Conservation (phyloP, 2,329 filamentous ascomycete genomes). For the Aotearoamyces nothofagi region DNA sequence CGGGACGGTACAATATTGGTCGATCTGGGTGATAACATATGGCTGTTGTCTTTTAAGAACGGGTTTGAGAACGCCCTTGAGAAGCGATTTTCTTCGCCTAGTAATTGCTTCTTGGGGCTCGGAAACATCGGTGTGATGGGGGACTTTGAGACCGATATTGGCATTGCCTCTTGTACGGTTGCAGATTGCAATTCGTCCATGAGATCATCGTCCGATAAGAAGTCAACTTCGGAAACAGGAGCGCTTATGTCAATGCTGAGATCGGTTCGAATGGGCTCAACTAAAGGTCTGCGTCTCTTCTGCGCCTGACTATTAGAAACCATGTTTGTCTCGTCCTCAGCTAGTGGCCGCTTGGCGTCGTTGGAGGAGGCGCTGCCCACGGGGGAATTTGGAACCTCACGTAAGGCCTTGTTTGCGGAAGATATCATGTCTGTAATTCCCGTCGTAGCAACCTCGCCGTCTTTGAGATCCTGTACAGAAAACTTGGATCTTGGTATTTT, state of each 20-base stretch:
- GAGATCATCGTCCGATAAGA: conserved; percentile 61
- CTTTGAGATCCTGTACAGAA: conserved; percentile 11
- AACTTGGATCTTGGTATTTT: conserved; percentile 16
- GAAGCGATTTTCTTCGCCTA: conserved; percentile 12
- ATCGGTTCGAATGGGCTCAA: conserved; percentile 41
- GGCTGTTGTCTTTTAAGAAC: conserved; percentile 17
- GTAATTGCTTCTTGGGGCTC: conserved; percentile 13
- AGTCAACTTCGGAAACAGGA: conserved; percentile 27
- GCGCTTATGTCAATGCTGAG: conserved; percentile 20
- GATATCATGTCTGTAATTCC: neutral
- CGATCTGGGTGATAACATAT: conserved; percentile 23
- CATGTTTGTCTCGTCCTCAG: conserved; percentile 11
- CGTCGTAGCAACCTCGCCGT: neutral
- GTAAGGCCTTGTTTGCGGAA: neutral
- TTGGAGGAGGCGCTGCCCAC: conserved; percentile 19
- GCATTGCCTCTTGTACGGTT: conserved; percentile 69
- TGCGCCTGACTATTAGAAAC: conserved; percentile 5
- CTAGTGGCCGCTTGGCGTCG: conserved; percentile 10
- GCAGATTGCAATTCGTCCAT: conserved; percentile 78
- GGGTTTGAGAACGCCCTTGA: conserved; percentile 22
- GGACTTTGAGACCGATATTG: conserved; percentile 67
- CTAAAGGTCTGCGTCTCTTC: conserved; percentile 11
- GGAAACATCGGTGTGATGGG: conserved; percentile 54
- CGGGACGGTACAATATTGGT: conserved; percentile 11
- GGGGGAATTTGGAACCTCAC: conserved; percentile 8